These are phyloP conservation scores for Penicillium coprophilum DNA, from an alignment of 495 filamentous ascomycete species.

Conservation along the genomic window DNA sequence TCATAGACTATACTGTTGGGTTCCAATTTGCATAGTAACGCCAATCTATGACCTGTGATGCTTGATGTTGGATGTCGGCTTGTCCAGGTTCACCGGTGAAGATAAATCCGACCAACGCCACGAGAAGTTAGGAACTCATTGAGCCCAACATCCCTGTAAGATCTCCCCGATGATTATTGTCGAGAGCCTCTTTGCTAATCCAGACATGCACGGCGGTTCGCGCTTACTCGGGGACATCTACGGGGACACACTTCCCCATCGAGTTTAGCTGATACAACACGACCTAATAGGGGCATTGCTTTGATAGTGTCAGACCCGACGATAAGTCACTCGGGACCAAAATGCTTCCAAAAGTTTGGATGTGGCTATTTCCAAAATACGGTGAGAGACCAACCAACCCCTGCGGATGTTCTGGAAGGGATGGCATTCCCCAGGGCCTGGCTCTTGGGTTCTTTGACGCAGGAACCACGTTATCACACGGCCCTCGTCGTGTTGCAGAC, in stretches of 20 bases:
- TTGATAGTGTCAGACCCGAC: background rate
- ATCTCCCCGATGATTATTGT: background rate
- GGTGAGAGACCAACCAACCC: background rate
- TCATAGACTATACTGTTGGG: background rate
- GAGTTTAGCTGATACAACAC: background rate
- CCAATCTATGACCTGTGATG: background rate
- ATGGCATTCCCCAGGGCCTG: background rate
- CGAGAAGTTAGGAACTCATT: background rate
- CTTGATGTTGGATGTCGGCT: background rate
- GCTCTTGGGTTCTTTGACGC: constrained; percentile 18
- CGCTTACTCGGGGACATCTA: constrained; percentile 2
- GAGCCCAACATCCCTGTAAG: background rate
- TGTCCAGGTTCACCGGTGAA: background rate
- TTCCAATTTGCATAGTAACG: background rate
- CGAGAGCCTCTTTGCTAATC: background rate
- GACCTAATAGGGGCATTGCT: background rate
- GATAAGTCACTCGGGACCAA: background rate
- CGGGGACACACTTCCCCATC: background rate
- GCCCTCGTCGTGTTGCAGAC: background rate
- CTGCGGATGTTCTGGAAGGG: background rate
- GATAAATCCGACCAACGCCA: background rate
- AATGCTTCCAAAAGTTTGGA: background rate
- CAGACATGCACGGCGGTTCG: background rate
- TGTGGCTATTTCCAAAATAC: constrained; percentile 1
- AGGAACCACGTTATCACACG: constrained; percentile 28